phyloP scores from a whole-genome alignment of 169 alveolate genomes.

The Plasmodium coatneyi region DNA sequence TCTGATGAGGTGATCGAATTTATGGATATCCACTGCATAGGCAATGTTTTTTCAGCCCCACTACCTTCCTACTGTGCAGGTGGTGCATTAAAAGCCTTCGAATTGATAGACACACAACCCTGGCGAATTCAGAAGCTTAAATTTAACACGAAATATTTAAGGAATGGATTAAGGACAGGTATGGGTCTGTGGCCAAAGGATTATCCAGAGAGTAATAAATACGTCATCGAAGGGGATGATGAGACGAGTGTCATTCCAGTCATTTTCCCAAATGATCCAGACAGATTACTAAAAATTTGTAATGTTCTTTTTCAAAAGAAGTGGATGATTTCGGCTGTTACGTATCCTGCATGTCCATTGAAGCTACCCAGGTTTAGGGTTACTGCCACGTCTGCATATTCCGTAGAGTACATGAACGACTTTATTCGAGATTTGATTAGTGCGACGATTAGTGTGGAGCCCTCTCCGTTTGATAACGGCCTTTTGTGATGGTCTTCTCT shows the following conservation, averaged over 20 bases:
- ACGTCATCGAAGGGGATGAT: slow-evolving; percentile 81
- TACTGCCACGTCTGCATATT: slow-evolving; percentile 83
- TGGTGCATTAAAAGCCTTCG: slow-evolving; percentile 83
- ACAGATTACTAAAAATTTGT: slow-evolving; percentile 78
- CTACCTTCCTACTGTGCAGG: slow-evolving; percentile 87
- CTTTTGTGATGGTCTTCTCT: not conserved
- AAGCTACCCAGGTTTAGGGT: slow-evolving; percentile 81
- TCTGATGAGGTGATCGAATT: slow-evolving; percentile 81
- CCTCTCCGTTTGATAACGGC: slow-evolving; percentile 59
- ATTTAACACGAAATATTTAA: slow-evolving; percentile 77
- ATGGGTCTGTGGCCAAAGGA: slow-evolving; percentile 83
- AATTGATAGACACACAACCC: slow-evolving; percentile 80
- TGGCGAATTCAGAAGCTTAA: slow-evolving; percentile 79
- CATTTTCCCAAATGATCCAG: slow-evolving; percentile 82
- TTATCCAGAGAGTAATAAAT: slow-evolving; percentile 81
- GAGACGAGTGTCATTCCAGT: slow-evolving; percentile 85
- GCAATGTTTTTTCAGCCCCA: slow-evolving; percentile 87
- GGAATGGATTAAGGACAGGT: slow-evolving; percentile 78
- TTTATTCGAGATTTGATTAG: slow-evolving; percentile 80
- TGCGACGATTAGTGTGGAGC: slow-evolving; percentile 78
- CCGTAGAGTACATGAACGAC: slow-evolving; percentile 79
- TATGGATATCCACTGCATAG: slow-evolving; percentile 84
- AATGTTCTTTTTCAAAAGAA: slow-evolving; percentile 64
- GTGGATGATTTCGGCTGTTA: slow-evolving; percentile 82
- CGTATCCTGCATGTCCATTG: slow-evolving; percentile 86